Evolutionary conservation across 495 filamentous ascomycete genomes (phyloP).

Genomic region (Elasticomyces elasticus): DNA sequence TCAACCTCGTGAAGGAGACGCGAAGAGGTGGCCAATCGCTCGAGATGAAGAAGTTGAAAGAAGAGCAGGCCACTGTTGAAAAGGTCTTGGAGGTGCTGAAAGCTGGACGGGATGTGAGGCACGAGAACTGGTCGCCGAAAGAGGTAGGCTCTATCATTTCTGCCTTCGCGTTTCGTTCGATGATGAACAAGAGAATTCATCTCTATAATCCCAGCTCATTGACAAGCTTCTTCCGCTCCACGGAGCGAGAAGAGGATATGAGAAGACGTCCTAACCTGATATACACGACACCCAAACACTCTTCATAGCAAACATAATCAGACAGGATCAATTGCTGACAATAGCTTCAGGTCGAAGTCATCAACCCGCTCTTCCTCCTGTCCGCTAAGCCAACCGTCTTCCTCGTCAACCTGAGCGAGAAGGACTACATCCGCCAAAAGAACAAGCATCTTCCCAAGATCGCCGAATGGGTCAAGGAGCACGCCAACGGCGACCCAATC

Average conservation of each 20-base stretch:
- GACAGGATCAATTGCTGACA: neutral
- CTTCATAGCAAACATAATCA: neutral
- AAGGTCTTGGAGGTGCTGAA: slow-evolving; percentile 74
- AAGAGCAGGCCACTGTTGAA: slow-evolving; percentile 87
- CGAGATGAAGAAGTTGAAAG: slow-evolving; percentile 95
- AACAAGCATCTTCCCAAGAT: slow-evolving; percentile 96
- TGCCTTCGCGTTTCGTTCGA: slow-evolving; percentile 30
- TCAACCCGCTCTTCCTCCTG: slow-evolving; percentile 92
- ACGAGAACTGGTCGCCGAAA: slow-evolving; percentile 81
- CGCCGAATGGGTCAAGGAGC: slow-evolving; percentile 82
- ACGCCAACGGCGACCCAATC: slow-evolving; percentile 78
- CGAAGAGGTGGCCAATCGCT: slow-evolving; percentile 87
- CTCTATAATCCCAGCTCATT: slow-evolving; percentile 99
- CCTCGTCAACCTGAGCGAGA: slow-evolving; percentile 93
- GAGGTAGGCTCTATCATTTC: slow-evolving; percentile 60
- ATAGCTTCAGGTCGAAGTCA: slow-evolving; percentile 69
- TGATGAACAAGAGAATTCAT: slow-evolving; percentile 98
- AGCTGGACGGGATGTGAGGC: slow-evolving; percentile 82
- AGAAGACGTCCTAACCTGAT: slow-evolving; percentile 61
- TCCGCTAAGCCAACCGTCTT: slow-evolving; percentile 96
- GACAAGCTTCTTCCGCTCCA: slow-evolving; percentile 63
- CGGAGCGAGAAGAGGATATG: too few relatives aligned
- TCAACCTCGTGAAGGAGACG: slow-evolving; percentile 84
- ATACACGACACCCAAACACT: neutral
- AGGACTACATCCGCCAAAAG: slow-evolving; percentile 96